These are phyloP conservation scores for Sphagnurus paluster DNA, from an alignment of 1,284 basidiomycete genomes.

Conservation along the genomic window DNA sequence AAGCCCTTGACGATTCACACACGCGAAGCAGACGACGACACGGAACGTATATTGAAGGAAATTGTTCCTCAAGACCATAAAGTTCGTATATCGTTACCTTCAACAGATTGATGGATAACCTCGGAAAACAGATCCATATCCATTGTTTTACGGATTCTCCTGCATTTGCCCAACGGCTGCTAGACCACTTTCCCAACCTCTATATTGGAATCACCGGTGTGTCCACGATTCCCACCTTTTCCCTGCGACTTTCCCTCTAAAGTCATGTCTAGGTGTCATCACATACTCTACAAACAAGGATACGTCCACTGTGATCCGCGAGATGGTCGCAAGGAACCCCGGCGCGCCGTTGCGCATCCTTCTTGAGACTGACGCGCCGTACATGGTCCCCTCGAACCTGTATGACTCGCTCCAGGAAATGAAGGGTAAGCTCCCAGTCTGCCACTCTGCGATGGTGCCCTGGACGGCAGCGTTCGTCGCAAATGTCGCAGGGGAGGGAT, in stretches of 20 bases:
- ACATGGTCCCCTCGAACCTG: slow-evolving; percentile 77
- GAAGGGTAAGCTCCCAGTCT: slow-evolving; percentile 66
- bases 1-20: slow-evolving; percentile 83
- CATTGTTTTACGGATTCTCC: slow-evolving; percentile 84
- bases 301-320: slow-evolving; percentile 59
- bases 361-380: slow-evolving; percentile 82
- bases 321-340: slow-evolving; percentile 38
- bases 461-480: slow-evolving; percentile 80
- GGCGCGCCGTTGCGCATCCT: slow-evolving; percentile 55
- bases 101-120: neutral
- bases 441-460: slow-evolving; percentile 78
- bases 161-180: slow-evolving; percentile 65
- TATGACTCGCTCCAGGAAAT: slow-evolving; percentile 55
- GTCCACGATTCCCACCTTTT: neutral
- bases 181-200: slow-evolving; percentile 76
- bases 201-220: slow-evolving; percentile 70
- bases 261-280: slow-evolving; percentile 55
- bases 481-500: slow-evolving; percentile 46
- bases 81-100: slow-evolving; percentile 31
- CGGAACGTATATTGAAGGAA: slow-evolving; percentile 71
- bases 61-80: slow-evolving; percentile 69
- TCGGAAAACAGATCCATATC: slow-evolving; percentile 60
- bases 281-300: slow-evolving; percentile 73
- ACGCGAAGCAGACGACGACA: slow-evolving; percentile 78
- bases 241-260: neutral